Base-by-base conservation (phyloP, 768 basidiomycete genomes). In the Naganishia onofrii region DNA sequence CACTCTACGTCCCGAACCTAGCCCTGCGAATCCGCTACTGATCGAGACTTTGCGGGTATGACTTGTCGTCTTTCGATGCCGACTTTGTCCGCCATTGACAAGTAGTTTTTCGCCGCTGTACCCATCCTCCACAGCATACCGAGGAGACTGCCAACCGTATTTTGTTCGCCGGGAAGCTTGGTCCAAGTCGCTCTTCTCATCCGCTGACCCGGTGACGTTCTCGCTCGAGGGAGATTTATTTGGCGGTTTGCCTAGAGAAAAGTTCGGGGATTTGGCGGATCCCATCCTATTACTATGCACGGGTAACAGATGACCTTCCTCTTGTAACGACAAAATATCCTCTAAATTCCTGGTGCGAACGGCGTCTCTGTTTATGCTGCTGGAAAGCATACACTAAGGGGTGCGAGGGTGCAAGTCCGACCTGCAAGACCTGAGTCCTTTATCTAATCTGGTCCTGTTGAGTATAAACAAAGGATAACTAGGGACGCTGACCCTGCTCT, bases 361-460 rank as follows among this genome's bases (percentile, higher is more conserved):
- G 6, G 60, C 23, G 36, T 63, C 38, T 29, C 60, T 42, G 38
- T 31, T 17, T 10, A 63, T n/a, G 60, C 38, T n/a, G 60, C 38
- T 29, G 60, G 60, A 63, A 63, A 63, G 60, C 60, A 63, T 63
- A 63, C 60, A 63, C 60, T 44, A 28, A 10, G n/a, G 23, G 46
- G 23, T n/a, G 36, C 42, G 7, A 26, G 8, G 60, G 29, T 12
- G n/a, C 7, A 15, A 51, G 48, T 21, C 23, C 48, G 19, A n/a
- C 23, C 19, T 7, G n/a, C 48, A 6, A 51, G 48, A n/a, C 19
- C 23, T 51, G 48, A 3, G 21, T 51, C 48, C 48, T 51, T 51
- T 51, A n/a, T 51, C 48, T 51, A 10, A 8, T n/a, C 48, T n/a
- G 48, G n/a, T 51, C 48, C 48, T 51, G n/a, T 51, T 51, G 48